A percentile compares a stretch with the other conserved stretches of the same genome.
Conservation (phyloP, 768 basidiomycete genomes). For the Steccherinum ochraceum region DNA sequence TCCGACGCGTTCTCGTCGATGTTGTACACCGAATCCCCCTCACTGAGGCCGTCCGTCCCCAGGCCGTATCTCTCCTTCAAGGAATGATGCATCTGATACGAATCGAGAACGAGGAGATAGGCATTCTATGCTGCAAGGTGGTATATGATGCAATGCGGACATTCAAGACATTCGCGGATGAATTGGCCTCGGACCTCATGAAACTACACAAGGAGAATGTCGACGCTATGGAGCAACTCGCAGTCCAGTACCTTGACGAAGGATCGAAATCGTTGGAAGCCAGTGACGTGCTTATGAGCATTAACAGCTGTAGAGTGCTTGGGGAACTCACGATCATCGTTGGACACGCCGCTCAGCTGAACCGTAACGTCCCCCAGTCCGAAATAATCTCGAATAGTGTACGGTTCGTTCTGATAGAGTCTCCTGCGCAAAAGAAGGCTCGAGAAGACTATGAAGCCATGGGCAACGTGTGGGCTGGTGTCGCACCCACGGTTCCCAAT, state of each 20-base stretch:
- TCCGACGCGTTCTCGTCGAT: conserved; percentile 83
- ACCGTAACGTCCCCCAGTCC: conserved; percentile 61
- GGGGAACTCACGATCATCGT: conserved; percentile 92
- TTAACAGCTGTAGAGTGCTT: conserved; percentile 88
- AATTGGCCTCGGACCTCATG: conserved; percentile 73
- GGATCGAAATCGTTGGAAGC: conserved; percentile 49
- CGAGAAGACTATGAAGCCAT: conserved; percentile 75
- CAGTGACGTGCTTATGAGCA: conserved; percentile 58
- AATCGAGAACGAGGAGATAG: conserved; percentile 95
- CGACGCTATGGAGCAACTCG: conserved; percentile 63
- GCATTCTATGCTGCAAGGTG: conserved; percentile 82
- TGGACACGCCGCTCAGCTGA: conserved; percentile 83
- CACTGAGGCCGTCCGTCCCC: conserved; percentile 69
- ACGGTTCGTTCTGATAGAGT: conserved; percentile 78
- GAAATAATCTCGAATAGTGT: conserved; percentile 46
- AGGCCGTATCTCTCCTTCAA: conserved; percentile 59
- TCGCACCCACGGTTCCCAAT: conserved; percentile 73
- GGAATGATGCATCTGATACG: conserved; percentile 82
- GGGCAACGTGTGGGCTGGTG: conserved; percentile 78
- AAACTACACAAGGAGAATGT: conserved; percentile 75
- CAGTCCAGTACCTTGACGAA: conserved; percentile 69
- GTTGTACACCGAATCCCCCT: conserved; percentile 85
- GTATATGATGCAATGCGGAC: conserved; percentile 83
- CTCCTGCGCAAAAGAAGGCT: conserved; percentile 74
- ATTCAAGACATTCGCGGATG: conserved; percentile 67